Percentiles rank a stretch among this genome's conserved stretches.
phyloP scores from a whole-genome alignment of 257 asterid species.

The Solanum tarijense region DNA sequence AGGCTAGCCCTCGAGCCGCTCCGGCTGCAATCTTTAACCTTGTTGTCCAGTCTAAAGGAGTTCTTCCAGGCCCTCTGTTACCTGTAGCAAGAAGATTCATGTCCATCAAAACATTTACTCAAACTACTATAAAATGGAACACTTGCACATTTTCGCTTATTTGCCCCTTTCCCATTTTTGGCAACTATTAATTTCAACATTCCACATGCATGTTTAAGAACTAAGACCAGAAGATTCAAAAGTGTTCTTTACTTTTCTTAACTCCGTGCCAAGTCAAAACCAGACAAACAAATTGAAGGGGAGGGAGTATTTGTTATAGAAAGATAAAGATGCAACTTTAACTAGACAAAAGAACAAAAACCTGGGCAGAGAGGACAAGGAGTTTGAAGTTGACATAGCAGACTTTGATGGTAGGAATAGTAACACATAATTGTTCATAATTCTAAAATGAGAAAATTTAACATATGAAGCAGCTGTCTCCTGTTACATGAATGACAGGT shows the following conservation, averaged over 20 bases:
- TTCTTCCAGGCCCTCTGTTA: slow-evolving; percentile 91
- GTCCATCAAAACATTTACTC: background rate
- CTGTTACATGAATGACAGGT: background rate
- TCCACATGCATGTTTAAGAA: background rate
- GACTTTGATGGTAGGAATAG: background rate
- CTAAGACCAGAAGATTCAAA: background rate
- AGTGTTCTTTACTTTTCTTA: background rate
- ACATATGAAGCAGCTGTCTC: background rate
- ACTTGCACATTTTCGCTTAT: background rate
- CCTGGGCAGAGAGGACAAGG: background rate
- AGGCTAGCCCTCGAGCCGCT: slow-evolving; percentile 70
- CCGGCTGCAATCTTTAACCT: slow-evolving; percentile 74
- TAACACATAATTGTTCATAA: background rate
- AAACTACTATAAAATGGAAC: background rate
- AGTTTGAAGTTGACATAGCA: background rate
- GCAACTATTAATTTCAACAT: background rate
- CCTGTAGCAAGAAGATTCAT: slow-evolving; percentile 30
- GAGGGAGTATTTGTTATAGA: background rate
- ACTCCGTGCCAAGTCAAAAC: background rate
- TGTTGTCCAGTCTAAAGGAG: slow-evolving; percentile 91
- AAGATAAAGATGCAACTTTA: background rate
- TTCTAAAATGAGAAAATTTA: background rate
- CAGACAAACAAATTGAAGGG: background rate
- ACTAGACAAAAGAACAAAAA: background rate
- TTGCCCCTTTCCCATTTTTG: background rate